Percentiles rank a stretch among this genome's conserved stretches.
Evolutionary conservation across 805 yeast species (phyloP).

Genomic region (Candida succiphila): DNA sequence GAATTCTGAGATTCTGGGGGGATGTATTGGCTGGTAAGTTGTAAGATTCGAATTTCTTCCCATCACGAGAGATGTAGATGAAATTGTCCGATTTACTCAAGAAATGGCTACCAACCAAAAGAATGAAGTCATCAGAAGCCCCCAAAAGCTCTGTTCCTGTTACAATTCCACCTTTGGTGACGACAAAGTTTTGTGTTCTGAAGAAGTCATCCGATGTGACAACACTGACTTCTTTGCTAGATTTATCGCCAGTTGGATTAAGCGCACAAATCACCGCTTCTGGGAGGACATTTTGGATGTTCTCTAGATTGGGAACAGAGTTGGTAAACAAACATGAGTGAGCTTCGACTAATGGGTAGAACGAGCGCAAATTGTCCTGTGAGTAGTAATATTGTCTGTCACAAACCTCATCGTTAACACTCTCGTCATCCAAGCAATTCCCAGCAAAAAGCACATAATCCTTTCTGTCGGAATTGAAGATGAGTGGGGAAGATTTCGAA

Average conservation of each 20-base stretch:
- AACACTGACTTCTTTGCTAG: slow-evolving; percentile 17
- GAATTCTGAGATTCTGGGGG: slow-evolving; percentile 2
- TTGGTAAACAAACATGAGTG: slow-evolving; percentile 23
- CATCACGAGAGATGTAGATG: slow-evolving; percentile 24
- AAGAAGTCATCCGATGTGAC: slow-evolving; percentile 36
- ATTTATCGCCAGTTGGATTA: slow-evolving; percentile 25
- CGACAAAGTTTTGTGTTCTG: slow-evolving; percentile 19
- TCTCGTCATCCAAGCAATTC: slow-evolving; percentile 20
- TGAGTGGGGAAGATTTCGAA: slow-evolving; percentile 13
- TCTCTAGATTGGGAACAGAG: slow-evolving; percentile 20
- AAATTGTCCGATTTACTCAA: slow-evolving; percentile 9
- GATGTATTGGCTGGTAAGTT: slow-evolving; percentile 17
- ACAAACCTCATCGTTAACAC: slow-evolving; percentile 21
- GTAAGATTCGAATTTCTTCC: slow-evolving; percentile 22
- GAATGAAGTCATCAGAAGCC: slow-evolving; percentile 21
- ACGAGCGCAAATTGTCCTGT: slow-evolving; percentile 31
- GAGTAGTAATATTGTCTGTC: slow-evolving; percentile 30
- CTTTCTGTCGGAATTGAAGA: slow-evolving; percentile 28
- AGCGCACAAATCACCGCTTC: slow-evolving; percentile 33
- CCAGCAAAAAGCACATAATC: slow-evolving; percentile 29
- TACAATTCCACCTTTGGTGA: slow-evolving; percentile 22
- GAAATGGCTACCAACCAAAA: slow-evolving; percentile 24
- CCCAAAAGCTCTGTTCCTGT: slow-evolving; percentile 24
- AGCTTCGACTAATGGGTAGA: slow-evolving; percentile 16
- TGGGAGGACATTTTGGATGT: slow-evolving; percentile 9